Conservation (phyloP, 2,329 filamentous ascomycete species). For the Colletotrichum higginsianum region DNA sequence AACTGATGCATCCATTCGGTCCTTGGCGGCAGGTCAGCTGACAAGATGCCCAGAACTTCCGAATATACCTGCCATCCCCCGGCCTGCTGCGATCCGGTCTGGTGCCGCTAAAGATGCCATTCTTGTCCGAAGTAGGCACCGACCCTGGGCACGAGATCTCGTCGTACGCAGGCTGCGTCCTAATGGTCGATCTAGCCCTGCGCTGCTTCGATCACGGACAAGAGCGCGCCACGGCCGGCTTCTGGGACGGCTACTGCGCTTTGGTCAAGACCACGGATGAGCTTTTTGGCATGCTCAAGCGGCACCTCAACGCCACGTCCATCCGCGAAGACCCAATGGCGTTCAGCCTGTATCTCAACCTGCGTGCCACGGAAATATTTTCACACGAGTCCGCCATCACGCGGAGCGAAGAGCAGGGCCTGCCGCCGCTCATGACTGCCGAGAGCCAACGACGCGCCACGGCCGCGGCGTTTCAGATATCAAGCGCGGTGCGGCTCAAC, state of each 20-base stretch:
- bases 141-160: neutral
- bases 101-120: neutral
- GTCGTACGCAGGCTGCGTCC: slow-evolving; percentile 39
- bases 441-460: slow-evolving; percentile 34
- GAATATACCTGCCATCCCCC: neutral
- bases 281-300: slow-evolving; percentile 31
- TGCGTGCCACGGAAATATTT: slow-evolving; percentile 38
- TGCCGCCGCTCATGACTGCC: slow-evolving; percentile 28
- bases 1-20: neutral
- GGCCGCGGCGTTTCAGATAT: slow-evolving; percentile 39
- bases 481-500: slow-evolving; percentile 37
- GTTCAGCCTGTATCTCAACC: slow-evolving; percentile 39
- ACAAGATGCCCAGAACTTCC: neutral
- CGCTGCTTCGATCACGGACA: slow-evolving; percentile 37
- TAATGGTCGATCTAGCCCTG: slow-evolving; percentile 39
- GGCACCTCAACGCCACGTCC: slow-evolving; percentile 36
- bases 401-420: slow-evolving; percentile 29
- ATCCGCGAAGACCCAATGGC: slow-evolving; percentile 39
- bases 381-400: slow-evolving; percentile 38
- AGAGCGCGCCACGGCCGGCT: slow-evolving; percentile 21
- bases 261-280: slow-evolving; percentile 35
- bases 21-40: neutral
- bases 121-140: slow-evolving; percentile 3
- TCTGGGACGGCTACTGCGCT: slow-evolving; percentile 38
- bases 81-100: neutral